Conservation (phyloP, 495 filamentous ascomycete species). For the Penicillium cataractarum region DNA sequence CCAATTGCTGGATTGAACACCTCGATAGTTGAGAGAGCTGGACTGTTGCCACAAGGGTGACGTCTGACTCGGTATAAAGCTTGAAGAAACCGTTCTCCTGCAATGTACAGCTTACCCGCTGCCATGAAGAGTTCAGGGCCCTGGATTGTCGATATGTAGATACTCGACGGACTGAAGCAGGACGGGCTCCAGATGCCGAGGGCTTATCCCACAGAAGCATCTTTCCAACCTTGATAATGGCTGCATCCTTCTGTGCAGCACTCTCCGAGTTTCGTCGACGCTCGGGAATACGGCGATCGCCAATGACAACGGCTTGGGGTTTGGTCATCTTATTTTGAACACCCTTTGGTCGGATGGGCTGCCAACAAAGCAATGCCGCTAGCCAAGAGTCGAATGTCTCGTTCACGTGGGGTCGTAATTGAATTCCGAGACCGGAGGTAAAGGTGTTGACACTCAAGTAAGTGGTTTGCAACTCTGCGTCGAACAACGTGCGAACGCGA, state of each 20-base stretch:
- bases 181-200: constrained; percentile 45
- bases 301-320: constrained; percentile 56
- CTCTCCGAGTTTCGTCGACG: constrained; percentile 65
- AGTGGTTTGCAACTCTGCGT: constrained; percentile 63
- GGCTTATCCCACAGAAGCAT: constrained; percentile 84
- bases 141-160: constrained; percentile 60
- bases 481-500: constrained; percentile 69
- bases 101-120: constrained; percentile 86
- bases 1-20: constrained; percentile 85
- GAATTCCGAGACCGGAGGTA: constrained; percentile 68
- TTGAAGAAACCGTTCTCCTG: constrained; percentile 96
- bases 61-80: constrained; percentile 81
- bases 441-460: constrained; percentile 80
- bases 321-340: constrained; percentile 75
- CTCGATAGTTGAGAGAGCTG: constrained; percentile 88
- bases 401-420: constrained; percentile 71
- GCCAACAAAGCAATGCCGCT: constrained; percentile 92
- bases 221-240: constrained; percentile 97
- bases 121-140: constrained; percentile 68
- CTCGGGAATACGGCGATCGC: constrained; percentile 54
- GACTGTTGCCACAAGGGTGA: constrained; percentile 75
- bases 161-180: constrained; percentile 44
- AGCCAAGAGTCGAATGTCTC: constrained; percentile 90
- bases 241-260: constrained; percentile 68
- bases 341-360: constrained; percentile 78